Evolutionary conservation across 768 basidiomycete genomes (phyloP).

Genomic region (Thelephora aurantiotincta): DNA sequence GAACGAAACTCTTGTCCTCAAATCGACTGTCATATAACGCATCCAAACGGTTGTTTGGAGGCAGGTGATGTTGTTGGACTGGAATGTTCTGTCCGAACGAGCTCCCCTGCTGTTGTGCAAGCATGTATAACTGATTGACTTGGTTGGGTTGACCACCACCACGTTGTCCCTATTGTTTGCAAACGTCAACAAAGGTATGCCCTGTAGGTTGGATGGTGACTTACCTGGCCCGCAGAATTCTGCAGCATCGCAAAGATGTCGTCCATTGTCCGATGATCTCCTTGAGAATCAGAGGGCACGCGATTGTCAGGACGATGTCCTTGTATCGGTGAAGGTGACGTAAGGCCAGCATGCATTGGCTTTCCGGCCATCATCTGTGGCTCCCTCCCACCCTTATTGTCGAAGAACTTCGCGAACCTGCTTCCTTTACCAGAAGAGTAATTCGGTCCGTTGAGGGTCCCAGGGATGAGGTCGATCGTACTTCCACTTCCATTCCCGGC

Average conservation of each 20-base stretch:
- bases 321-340: conserved; percentile 31
- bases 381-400: conserved; percentile 36
- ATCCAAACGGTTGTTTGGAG: conserved; percentile 39
- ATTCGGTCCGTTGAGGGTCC: conserved; percentile 20
- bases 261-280: conserved; percentile 54
- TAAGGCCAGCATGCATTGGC: conserved; percentile 22
- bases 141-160: conserved; percentile 1
- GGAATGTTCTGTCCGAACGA: conserved; percentile 13
- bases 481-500: conserved; percentile 2
- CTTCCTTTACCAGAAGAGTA: conserved; percentile 55
- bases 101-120: conserved; percentile 7
- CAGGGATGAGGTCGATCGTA: neutral
- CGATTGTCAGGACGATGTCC: conserved; percentile 33
- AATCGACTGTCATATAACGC: conserved; percentile 58
- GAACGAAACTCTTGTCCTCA: conserved; percentile 67
- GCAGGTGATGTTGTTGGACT: conserved; percentile 23
- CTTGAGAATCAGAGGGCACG: conserved; percentile 8
- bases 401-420: conserved; percentile 80
- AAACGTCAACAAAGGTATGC: neutral
- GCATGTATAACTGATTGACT: neutral
- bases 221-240: conserved; percentile 62
- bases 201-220: conserved; percentile 14
- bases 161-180: conserved; percentile 10
- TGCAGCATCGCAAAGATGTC: conserved; percentile 74
- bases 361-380: conserved; percentile 25